Base-by-base conservation (phyloP, 495 filamentous ascomycete genomes). In the Aspergillus cristatus region DNA sequence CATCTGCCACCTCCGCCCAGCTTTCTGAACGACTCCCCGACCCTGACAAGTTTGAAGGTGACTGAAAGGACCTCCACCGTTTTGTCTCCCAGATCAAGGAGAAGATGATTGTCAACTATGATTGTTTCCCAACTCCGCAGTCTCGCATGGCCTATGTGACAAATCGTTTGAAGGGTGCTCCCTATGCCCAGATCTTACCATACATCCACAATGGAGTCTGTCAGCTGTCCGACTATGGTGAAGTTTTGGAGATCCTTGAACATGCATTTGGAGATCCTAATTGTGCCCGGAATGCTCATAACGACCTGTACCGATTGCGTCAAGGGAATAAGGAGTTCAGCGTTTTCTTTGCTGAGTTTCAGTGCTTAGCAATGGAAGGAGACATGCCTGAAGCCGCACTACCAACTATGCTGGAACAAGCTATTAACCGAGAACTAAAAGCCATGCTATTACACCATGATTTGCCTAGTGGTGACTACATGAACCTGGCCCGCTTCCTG, bases 181-280 rank as follows among this genome's bases (percentile, higher is more conserved):
- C n/a, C n/a, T n/a, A n/a, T n/a, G n/a, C n/a, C n/a, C n/a, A n/a
- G n/a, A n/a, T n/a, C n/a, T n/a, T n/a, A n/a, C n/a, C n/a, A n/a
- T n/a, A n/a, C n/a, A n/a, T 32, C 14, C 11, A 32, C 6, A 14
- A 32, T 7, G 30, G 30, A 14, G 14, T 14, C 30, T 32, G 30
- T 14, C 7, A 7, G 7, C 30, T 32, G 6, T 6, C 6, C 7
- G 14, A 32, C 14, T 32, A 32, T 14, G 7, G 33, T 7, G 28
- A 16, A 34, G 7, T 30, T 22, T 31, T 26, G 34, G 13, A 16
- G 37, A 14, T 18, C 34, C 32, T 35, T 34, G 34, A 31, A 34
- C 43, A 44, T 25, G 36, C 31, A 18, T 40, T 34, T 16, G n/a
- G 34, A 17, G 25, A 51, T 35, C 32, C 43, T 42, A 40, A 32